Evolutionary conservation across 2,329 filamentous ascomycete species (phyloP).

Genomic region (Fusarium nurragi): DNA sequence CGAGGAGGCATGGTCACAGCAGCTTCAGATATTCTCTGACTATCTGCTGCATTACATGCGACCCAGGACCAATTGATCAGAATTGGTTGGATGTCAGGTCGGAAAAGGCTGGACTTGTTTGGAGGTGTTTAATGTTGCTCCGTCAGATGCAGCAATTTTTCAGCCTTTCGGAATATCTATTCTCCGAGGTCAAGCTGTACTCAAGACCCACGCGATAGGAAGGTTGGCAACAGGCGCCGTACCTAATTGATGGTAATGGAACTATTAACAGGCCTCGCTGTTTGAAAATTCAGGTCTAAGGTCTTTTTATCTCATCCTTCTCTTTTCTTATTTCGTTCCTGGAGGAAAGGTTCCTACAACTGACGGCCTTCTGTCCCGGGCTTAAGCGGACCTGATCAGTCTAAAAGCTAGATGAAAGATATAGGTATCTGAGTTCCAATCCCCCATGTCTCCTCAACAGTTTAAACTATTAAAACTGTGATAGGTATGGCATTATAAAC

Average conservation of each 20-base stretch:
- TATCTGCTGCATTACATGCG: conserved; percentile 40
- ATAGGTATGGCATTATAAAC: conserved; percentile 16
- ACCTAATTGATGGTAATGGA: neutral
- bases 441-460: neutral
- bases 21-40: conserved; percentile 30
- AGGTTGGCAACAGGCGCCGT: neutral
- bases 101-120: conserved; percentile 18
- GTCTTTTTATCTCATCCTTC: too few relatives aligned
- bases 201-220: neutral
- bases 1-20: conserved; percentile 48
- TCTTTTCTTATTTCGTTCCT: too few relatives aligned
- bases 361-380: neutral
- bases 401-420: neutral
- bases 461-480: neutral
- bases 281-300: too few relatives aligned
- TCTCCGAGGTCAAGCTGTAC: neutral
- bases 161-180: conserved; percentile 27
- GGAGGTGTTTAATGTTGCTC: conserved; percentile 16
- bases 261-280: neutral
- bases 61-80: conserved; percentile 39
- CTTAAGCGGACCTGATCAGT: too few relatives aligned
- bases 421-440: neutral
- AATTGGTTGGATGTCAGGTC: conserved; percentile 37
- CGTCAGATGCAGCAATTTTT: conserved; percentile 38
- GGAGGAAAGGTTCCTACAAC: too few relatives aligned